phyloP scores from a whole-genome alignment of 805 yeast genomes.

The Saturnispora sekii region DNA sequence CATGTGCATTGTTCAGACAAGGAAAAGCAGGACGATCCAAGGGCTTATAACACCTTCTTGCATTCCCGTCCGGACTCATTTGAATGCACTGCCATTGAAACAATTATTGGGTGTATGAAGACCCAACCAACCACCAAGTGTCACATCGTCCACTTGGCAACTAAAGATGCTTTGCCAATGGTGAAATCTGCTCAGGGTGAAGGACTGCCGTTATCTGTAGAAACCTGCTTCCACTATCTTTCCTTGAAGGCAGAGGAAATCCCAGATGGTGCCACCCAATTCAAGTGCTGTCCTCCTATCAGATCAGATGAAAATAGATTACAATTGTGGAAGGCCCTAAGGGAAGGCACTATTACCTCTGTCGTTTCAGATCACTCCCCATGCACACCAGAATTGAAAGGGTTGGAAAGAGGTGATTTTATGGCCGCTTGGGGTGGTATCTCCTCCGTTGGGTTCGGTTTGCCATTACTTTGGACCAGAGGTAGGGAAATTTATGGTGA shows the following conservation, averaged over 20 bases:
- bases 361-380: constrained; percentile 96
- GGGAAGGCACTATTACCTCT: constrained; percentile 56
- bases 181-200: constrained; percentile 51
- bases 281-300: constrained; percentile 94
- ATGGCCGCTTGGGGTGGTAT: constrained; percentile 96
- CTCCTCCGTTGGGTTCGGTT: constrained; percentile 84
- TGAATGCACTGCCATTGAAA: constrained; percentile 75
- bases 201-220: constrained; percentile 65
- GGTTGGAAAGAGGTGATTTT: constrained; percentile 75
- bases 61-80: constrained; percentile 84
- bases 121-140: constrained; percentile 52
- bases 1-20: constrained; percentile 1
- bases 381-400: constrained; percentile 85
- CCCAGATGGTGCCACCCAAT: constrained; percentile 69
- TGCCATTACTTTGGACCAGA: constrained; percentile 73
- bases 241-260: constrained; percentile 70
- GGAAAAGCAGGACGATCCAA: constrained; percentile 40
- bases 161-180: constrained; percentile 73
- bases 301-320: constrained; percentile 63
- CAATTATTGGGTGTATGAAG: constrained; percentile 54
- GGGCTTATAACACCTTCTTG: constrained; percentile 59
- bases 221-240: constrained; percentile 90
- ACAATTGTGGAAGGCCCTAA: constrained; percentile 70
- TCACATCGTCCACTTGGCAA: constrained; percentile 87
- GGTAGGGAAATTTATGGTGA: constrained; percentile 34